Conservation (phyloP, 306 rosid species). For the Acacia crassicarpa region DNA sequence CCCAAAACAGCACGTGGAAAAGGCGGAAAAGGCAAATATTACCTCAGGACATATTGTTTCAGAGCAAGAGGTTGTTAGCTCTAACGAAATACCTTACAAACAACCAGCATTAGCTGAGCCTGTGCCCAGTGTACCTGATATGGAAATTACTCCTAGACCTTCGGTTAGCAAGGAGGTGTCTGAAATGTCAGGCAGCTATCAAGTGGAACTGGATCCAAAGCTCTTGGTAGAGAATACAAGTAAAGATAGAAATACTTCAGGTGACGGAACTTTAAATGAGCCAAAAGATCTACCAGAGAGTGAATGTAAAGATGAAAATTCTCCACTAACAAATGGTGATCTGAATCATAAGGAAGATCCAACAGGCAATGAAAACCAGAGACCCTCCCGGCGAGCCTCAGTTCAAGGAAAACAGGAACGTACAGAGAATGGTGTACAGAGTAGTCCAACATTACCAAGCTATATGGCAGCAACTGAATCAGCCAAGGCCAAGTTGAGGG, state of each 20-base stretch:
- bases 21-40: slow-evolving; percentile 56
- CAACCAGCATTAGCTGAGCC: slow-evolving; percentile 37
- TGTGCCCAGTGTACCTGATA: slow-evolving; percentile 41
- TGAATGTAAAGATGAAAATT: slow-evolving; percentile 51
- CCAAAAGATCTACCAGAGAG: slow-evolving; percentile 47
- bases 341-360: slow-evolving; percentile 66
- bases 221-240: slow-evolving; percentile 54
- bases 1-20: slow-evolving; percentile 58
- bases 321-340: slow-evolving; percentile 54
- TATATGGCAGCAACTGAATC: slow-evolving; percentile 99
- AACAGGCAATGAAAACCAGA: slow-evolving; percentile 62
- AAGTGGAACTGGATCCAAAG: slow-evolving; percentile 48
- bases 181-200: slow-evolving; percentile 44
- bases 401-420: slow-evolving; percentile 73
- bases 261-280: slow-evolving; percentile 47
- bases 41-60: slow-evolving; percentile 40
- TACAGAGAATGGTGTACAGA: slow-evolving; percentile 70
- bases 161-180: slow-evolving; percentile 44
- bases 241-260: slow-evolving; percentile 47
- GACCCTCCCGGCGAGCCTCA: slow-evolving; percentile 61
- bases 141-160: slow-evolving; percentile 55
- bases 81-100: slow-evolving; percentile 55
- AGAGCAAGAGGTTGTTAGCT: slow-evolving; percentile 37
- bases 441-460: slow-evolving; percentile 81
- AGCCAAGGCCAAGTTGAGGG: slow-evolving; percentile 95